Evolutionary conservation across 176 grass and related monocot species (phyloP), one percentile per base, ranked within the genome.

Genomic region (Aegilops sharonensis): DNA sequence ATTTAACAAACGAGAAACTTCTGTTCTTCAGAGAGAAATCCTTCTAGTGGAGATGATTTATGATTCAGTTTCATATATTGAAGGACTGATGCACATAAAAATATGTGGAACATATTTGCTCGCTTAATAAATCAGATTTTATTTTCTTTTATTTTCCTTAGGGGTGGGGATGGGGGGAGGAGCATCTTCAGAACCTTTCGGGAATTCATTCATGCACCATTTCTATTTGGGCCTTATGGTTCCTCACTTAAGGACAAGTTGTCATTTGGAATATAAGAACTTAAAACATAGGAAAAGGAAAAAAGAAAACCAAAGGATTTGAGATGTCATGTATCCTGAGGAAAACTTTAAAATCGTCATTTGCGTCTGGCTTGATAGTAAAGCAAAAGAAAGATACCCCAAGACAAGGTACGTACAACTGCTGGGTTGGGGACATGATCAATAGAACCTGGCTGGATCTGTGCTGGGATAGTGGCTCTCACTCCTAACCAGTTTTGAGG

Each of bases 101-200:
- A 59, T 15, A 72, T 54, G 37, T 20, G 83, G 54, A 39, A 54
- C 31, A 43, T 21, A 64, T 63, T 72, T 72, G 5, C 40, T 70
- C 50, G 34, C 54, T 27, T 39, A 68, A 25, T 73, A 84, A 36
- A 21, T 5, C 17, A 1, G 36, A 10, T 85, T 64, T 60, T 23
- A 47, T 75, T 65, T 54, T 30, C 8, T 57, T 57, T 21, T 57
- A 59, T 59, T 59, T 59, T 59, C 6, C 20, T 59, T 59, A 59
- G 56, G 5, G 17, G 7, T 20, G 56, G 56, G 56, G 56, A 21
- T 59, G 20, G 20, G 56, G 13, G 56, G 5, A 21, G 43, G 23
- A 56, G 66, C 40, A 75, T 81, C 62, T 61, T 85, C 77, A 23
- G 24, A 80, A 77, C 21, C 45, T 85, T 76, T 81, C 61, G 47